phyloP scores from a whole-genome alignment of 2,329 filamentous ascomycete species.

The Dryadomyces quercus-mongolicae region DNA sequence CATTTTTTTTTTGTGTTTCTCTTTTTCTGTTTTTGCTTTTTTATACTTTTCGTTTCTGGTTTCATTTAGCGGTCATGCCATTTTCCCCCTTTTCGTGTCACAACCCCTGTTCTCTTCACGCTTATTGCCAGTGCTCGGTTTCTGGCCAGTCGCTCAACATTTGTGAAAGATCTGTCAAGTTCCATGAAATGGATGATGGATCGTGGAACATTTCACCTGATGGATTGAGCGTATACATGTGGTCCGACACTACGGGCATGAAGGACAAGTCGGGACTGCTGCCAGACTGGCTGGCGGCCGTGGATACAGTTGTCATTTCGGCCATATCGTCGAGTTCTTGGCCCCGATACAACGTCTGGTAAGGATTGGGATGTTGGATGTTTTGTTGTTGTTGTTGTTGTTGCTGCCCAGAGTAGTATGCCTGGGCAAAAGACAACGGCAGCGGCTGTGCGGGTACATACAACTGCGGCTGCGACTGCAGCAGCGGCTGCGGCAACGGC shows the following conservation, averaged over 20 bases:
- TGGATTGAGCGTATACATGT: background rate
- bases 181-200: constrained; percentile 7
- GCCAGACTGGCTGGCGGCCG: constrained; percentile 6
- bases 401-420: background rate
- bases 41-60: background rate
- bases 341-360: background rate
- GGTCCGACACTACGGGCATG: background rate
- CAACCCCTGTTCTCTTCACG: no score
- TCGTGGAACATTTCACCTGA: background rate
- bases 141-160: constrained; percentile 8
- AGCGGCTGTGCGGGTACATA: background rate
- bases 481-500: background rate
- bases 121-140: constrained; percentile 7
- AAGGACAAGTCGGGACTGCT: constrained; percentile 9
- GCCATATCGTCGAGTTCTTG: background rate
- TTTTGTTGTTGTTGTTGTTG: background rate
- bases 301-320: constrained; percentile 1
- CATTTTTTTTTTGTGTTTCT: background rate
- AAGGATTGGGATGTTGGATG: background rate
- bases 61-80: background rate
- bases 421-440: background rate
- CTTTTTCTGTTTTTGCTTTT: background rate
- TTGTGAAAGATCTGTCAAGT: constrained; percentile 6
- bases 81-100: background rate
- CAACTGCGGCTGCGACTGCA: background rate